A percentile compares a stretch with the other conserved stretches of the same genome.
phyloP scores from a whole-genome alignment of 2,329 filamentous ascomycete species.

The Fusarium hainanense region DNA sequence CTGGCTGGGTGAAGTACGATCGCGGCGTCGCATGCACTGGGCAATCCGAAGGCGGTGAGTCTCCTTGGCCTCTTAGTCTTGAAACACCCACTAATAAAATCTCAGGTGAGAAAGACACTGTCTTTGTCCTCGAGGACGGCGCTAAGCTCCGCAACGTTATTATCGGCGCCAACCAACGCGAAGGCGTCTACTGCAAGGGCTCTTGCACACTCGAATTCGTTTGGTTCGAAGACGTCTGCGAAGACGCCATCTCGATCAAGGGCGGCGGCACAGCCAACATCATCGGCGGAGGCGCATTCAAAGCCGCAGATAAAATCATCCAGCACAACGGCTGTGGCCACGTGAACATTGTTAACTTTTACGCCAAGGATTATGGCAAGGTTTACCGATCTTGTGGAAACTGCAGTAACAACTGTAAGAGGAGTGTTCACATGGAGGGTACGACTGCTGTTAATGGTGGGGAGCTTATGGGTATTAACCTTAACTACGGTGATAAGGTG shows the following conservation, averaged over 20 bases:
- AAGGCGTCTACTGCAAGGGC: slow-evolving; percentile 60
- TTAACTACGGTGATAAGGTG: slow-evolving; percentile 50
- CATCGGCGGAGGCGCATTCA: slow-evolving; percentile 57
- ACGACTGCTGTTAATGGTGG: slow-evolving; percentile 54
- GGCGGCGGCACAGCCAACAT: slow-evolving; percentile 52
- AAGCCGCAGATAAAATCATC: slow-evolving; percentile 59
- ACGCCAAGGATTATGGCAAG: slow-evolving; percentile 61
- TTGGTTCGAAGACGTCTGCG: slow-evolving; percentile 62
- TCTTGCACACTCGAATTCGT: slow-evolving; percentile 58
- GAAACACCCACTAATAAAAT: background rate
- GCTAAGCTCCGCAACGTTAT: slow-evolving; percentile 59
- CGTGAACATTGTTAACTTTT: slow-evolving; percentile 52
- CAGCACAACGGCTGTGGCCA: slow-evolving; percentile 61
- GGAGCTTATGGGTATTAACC: slow-evolving; percentile 57
- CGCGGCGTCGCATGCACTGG: slow-evolving; percentile 56
- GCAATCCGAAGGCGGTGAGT: slow-evolving; percentile 55
- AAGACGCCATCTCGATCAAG: slow-evolving; percentile 43
- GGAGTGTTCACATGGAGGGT: slow-evolving; percentile 59
- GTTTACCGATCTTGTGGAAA: slow-evolving; percentile 46
- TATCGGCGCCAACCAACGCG: slow-evolving; percentile 58
- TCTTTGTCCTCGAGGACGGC: slow-evolving; percentile 56
- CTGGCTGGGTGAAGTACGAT: slow-evolving; percentile 52
- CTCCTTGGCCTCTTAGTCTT: too few relatives aligned
- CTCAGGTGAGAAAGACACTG: slow-evolving; percentile 48
- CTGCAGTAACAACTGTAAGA: slow-evolving; percentile 50